Percentiles rank a stretch among this genome's conserved stretches.
These are phyloP conservation scores for Phycomyces nitens DNA, from an alignment of 192 early-diverging fungal genomes.

Conservation along the genomic window DNA sequence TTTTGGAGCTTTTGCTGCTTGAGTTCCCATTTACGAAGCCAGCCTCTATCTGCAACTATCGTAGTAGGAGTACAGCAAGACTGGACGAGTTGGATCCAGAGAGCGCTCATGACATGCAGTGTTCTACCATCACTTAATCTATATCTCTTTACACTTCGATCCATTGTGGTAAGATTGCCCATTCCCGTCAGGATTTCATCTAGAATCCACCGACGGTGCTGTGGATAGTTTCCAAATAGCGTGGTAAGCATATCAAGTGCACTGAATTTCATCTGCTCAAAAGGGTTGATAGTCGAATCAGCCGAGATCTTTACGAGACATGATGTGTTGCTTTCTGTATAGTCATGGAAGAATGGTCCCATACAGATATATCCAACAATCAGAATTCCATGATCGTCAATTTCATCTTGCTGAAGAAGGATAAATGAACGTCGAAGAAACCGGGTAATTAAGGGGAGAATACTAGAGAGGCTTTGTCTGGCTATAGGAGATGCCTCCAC, in stretches of 20 bases:
- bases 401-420: conserved; percentile 31
- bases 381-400: conserved; percentile 45
- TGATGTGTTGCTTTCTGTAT: not conserved
- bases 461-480: not conserved
- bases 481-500: not conserved
- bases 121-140: conserved; percentile 56
- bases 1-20: conserved; percentile 14
- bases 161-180: conserved; percentile 61
- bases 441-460: conserved; percentile 13
- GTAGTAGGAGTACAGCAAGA: conserved; percentile 34
- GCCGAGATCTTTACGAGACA: not conserved
- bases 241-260: conserved; percentile 23
- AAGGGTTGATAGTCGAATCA: conserved; percentile 1
- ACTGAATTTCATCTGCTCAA: conserved; percentile 25
- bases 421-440: conserved; percentile 8
- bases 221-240: conserved; percentile 51
- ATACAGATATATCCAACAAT: conserved; percentile 46
- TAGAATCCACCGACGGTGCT: conserved; percentile 76
- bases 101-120: conserved; percentile 67
- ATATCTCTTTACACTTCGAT: conserved; percentile 50
- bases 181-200: conserved; percentile 82
- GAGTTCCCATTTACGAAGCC: conserved; percentile 27
- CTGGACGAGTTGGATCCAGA: conserved; percentile 72
- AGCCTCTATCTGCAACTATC: conserved; percentile 17
- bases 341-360: conserved; percentile 50